Base-by-base conservation (phyloP, 495 filamentous ascomycete species). In the Sporormia fimetaria region DNA sequence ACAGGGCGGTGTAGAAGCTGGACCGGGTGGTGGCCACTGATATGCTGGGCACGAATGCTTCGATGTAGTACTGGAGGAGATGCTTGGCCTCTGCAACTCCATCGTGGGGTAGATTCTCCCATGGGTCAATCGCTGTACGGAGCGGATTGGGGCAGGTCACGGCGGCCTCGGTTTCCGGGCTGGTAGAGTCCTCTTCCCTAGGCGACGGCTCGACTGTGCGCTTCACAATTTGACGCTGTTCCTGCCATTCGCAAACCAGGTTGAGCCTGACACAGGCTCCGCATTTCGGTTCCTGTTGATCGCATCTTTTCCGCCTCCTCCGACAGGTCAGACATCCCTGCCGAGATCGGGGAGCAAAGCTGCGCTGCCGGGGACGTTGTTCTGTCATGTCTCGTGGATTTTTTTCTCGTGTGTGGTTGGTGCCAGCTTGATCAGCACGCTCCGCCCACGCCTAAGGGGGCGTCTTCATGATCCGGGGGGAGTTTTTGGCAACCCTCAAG, bases 1-100 rank as follows among this genome's bases (percentile, higher is more conserved):
- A 51, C 7, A 51, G 42, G 10, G 12, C 15, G 6, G 42, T 51
- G 21, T 51, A 51, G 34, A 45, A 51, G 21, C 42, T 45, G 1
- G 41, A 46, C 2, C 35, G 30, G 1, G 48, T 51, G 4, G 32
- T 51, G 8, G 48, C 48, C 3, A 51, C 42, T 16, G 48, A 51
- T 25, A 51, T 29, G 21, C 48, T 51, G 9, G 40, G 48, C 31
- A 51, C 48, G 14, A 36, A 41, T 1, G 30, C 42, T 16, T 51
- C 37, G 25, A 51, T 33, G 18, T 51, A 51, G 25, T 51, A 51
- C 10, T 27, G 26, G 12, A 51, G 27, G n/a, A 51, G 15, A 28
- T 51, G 36, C 12, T 37, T 27, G 12, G 12, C 24, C 17, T 46
- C 48, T 7, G 26, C 16, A 8, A 12, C 27, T 23, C 20, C 42